Evolutionary conservation across 1,284 basidiomycete species (phyloP), one percentile per base, ranked within the genome.

Genomic region (Phylloporus sp.): DNA sequence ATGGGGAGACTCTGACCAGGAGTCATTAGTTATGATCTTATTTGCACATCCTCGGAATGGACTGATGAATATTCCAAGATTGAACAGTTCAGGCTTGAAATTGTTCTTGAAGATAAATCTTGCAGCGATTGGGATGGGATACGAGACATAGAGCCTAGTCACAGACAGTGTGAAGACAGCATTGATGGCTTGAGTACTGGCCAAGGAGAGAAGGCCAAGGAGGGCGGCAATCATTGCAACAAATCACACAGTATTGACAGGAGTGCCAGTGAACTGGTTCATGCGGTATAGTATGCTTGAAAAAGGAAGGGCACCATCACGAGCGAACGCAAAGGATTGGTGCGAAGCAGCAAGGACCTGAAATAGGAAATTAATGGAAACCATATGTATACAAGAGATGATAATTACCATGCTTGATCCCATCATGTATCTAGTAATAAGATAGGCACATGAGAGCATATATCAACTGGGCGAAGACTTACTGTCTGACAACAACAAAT

Each of bases 221-320:
- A 84, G 65, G 11, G 82, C 70, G 0, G 89, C 72, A 6, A 77
- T 63, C 24, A 77, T 58, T 0, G 82, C 86, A 17, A 81, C 80
- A 65, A 85, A 90, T 81, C 85, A 85, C 20, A 91, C 90, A 7
- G 86, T 84, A 71, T 90, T 88, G 18, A 90, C 84, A 0, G 90
- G 90, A 6, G 90, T 89, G 50, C 82, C 78, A 2, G 89, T 91
- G 59, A 76, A 83, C 5, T 67, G 66, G 69, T 91, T 90, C 81
- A 93, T 88, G 50, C 84, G 80, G 69, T 92, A 92, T 4, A 93
- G 79, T 76, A 82, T 86, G 17, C 72, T 73, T 2, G 91, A 93
- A 68, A 93, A 84, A 0, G 93, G 93, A 6, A 95, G 85, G 0
- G 91, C 91, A 66, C 82, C 81, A 64, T 89, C 87, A 29, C 87